Base-by-base conservation (phyloP, 192 early-diverging fungal genomes). In the Geranomyces michiganensis region DNA sequence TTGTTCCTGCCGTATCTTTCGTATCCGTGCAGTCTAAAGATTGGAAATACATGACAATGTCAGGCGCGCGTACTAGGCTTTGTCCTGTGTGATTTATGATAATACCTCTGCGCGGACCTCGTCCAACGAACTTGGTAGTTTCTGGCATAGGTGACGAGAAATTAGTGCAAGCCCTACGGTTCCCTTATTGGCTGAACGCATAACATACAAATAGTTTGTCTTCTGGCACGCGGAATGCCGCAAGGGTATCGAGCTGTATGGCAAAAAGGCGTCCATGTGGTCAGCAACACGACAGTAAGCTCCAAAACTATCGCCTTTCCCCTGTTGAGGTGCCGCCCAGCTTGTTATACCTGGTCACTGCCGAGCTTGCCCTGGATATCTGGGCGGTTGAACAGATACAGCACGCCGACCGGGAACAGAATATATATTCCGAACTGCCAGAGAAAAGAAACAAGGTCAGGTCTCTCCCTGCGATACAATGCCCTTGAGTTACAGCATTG, bases 321-420 rank as follows among this genome's bases (percentile, higher is more conserved):
- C 22, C 15, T 1, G 19, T 9, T 1, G 44, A 66, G 0, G 47
- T 15, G 3, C 5, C 36, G 36, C 3, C 3, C 36, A 3, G 26
- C 55, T 24, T 15, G 1, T 30, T 61, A 17, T 31, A 72, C 70
- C 33, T 72, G 70, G 14, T 72, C 60, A 1, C 41, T 51, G 21
- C 62, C 32, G n/a, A 72, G 32, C 49, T n/a, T 47, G 9, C 67
- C 53, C 36, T 67, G 64, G 15, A 73, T 21, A 21, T 73, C 72
- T 17, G 72, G 72, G 10, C 72, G 63, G 72, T 73, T 73, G 72
- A 59, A 73, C n/a, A 73, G 43, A 46, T 65, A 65, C 22, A 73
- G 65, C 14, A 60, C 56, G 1, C 64, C 72, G 56, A 73, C 33
- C 8, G 72, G 72, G 56, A 73, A 73, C 26, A 73, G 32, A 45